These are phyloP conservation scores for Fusarium transvaalense DNA, from an alignment of 2,329 filamentous ascomycete species.

Conservation along the genomic window DNA sequence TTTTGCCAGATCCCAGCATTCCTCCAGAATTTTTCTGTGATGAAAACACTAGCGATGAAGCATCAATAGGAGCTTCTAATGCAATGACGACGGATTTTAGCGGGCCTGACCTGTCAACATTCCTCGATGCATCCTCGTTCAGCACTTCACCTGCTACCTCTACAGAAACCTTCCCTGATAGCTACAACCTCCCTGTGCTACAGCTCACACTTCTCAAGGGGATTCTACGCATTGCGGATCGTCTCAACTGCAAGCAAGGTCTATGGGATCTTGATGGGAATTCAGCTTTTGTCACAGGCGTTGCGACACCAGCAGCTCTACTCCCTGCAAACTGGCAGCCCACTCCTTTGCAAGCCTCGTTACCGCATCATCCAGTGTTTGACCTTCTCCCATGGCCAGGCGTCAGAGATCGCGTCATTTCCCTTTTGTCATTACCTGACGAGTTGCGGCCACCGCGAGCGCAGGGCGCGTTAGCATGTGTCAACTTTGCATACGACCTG, in stretches of 20 bases:
- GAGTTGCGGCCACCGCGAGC: constrained; percentile 61
- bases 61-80: not conserved
- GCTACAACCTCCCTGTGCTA: constrained; percentile 62
- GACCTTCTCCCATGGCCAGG: constrained; percentile 70
- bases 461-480: constrained; percentile 60
- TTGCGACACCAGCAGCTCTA: constrained; percentile 50
- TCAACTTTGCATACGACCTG: constrained; percentile 68
- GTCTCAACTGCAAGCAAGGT: constrained; percentile 57
- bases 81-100: not conserved
- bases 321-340: constrained; percentile 64
- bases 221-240: constrained; percentile 60
- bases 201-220: constrained; percentile 63
- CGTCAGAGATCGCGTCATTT: constrained; percentile 65
- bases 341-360: constrained; percentile 60
- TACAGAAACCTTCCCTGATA: constrained; percentile 57
- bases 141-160: constrained; percentile 36
- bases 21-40: constrained; percentile 25
- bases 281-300: constrained; percentile 60
- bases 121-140: constrained; percentile 43
- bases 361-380: constrained; percentile 69
- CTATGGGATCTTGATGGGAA: constrained; percentile 62
- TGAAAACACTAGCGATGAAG: constrained; percentile 16
- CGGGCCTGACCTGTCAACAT: constrained; percentile 29
- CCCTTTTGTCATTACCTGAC: constrained; percentile 63
- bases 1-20: constrained; percentile 27